Percentiles rank a stretch among this genome's conserved stretches.
Conservation (phyloP, 495 filamentous ascomycete species). For the Venustampulla echinocandica region DNA sequence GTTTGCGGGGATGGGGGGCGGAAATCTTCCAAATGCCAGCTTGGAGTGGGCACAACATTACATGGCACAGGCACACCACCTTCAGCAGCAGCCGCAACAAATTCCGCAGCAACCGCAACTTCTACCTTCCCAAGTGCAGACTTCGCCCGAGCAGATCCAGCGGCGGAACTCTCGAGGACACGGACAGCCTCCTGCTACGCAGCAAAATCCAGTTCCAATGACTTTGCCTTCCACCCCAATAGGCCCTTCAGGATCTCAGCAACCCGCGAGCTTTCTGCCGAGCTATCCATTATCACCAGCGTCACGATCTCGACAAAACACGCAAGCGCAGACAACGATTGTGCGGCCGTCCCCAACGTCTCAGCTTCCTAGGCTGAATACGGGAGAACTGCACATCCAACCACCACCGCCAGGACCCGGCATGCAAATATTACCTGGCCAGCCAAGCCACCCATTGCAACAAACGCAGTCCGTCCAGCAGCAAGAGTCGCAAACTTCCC, state of each 20-base stretch:
- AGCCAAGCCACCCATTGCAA: constrained; percentile 33
- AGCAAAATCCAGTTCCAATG: constrained; percentile 26
- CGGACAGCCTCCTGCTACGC: constrained; percentile 21
- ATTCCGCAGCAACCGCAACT: constrained; percentile 43
- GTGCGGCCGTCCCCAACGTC: constrained; percentile 30
- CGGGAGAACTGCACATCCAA: constrained; percentile 49
- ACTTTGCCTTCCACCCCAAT: constrained; percentile 25
- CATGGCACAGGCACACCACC: constrained; percentile 43
- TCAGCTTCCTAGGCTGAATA: constrained; percentile 41
- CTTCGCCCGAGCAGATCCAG: constrained; percentile 38
- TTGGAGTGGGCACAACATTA: constrained; percentile 72
- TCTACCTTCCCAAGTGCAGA: constrained; percentile 38
- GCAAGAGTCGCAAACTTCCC: constrained; percentile 47
- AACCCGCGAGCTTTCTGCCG: constrained; percentile 25
- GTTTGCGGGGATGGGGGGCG: constrained; percentile 72
- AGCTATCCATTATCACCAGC: constrained; percentile 26
- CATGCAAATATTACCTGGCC: constrained; percentile 30
- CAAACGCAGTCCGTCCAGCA: constrained; percentile 45
- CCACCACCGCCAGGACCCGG: constrained; percentile 35
- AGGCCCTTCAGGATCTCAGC: constrained; percentile 15
- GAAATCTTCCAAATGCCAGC: constrained; percentile 49
- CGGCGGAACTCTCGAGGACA: constrained; percentile 38
- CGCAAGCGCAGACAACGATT: constrained; percentile 21
- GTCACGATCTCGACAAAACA: constrained; percentile 24
- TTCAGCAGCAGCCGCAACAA: constrained; percentile 40